Evolutionary conservation across 1,284 basidiomycete species (phyloP), one percentile per base, ranked within the genome.

Genomic region (Peniophora sp.): DNA sequence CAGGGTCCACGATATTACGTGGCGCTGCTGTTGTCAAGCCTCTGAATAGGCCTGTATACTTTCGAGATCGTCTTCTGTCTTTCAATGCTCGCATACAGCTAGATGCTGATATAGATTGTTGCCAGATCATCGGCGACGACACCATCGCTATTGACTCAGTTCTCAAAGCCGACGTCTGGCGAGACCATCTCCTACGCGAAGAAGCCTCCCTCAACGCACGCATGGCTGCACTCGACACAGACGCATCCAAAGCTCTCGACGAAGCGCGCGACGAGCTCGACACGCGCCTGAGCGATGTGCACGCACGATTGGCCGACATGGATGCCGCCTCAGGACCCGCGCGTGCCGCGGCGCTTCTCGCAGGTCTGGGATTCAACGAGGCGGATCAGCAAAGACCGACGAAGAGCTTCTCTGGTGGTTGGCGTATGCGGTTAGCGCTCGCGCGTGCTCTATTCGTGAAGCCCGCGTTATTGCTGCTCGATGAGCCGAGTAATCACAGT

Each of bases 401-500:
- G 3, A 86, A 71, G 63, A 83, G 89, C 1, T 99, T 99, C 76
- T 97, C 92, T 66, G 96, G 97, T 75, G 96, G 97, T 73, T 97
- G 94, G 94, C 76, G 90, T 50, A 92, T 92, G 89, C 80, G 90
- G 58, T 73, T 92, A 27, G 89, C 89, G 2, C 71, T 92, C 35
- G 89, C 89, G 20, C 77, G 90, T 60, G 94, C 94, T 2, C 73
- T 97, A 3, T 99, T 99, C 63, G 97, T 98, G 57, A 97, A 98
- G 84, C 86, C 86, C 22, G 67, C 90, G 48, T 72, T 96, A 17
- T 74, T 96, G 48, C 77, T 97, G 60, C 79, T 97, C 34, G 95
- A 97, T 69, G 94, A 97, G 67, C 96, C 96, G 65, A 97, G 95
- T n/a, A 99, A 99, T 73, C 89, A 97, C 74, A 93, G 85, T 88